Base-by-base conservation (phyloP, 139 green algal genomes). In the Auxenochlorella pyrenoidosa region DNA sequence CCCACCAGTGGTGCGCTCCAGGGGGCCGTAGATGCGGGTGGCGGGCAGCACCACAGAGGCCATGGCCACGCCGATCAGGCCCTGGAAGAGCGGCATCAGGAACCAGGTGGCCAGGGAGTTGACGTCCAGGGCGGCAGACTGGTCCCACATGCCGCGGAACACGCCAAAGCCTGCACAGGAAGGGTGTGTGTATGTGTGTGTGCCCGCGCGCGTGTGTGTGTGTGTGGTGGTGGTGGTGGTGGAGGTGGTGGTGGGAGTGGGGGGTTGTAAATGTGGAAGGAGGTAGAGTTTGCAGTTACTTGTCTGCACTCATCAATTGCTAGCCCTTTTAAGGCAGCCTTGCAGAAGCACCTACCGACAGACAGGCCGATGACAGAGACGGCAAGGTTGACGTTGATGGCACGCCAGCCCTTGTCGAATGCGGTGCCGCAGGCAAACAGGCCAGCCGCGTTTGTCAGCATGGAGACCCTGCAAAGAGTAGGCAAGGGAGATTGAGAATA, bases 1-100 rank as follows among this genome's bases (percentile, higher is more conserved):
- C 54, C 54, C 54, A 63, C 76, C 76, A 30, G 76, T 82, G 76
- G 76, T 82, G 44, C 76, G 76, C 76, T 82, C 76, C 44, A 82
- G 76, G 32, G 76, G 76, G 12, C 41, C 32, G 28, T 82, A 82
- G 32, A 82, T 68, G 76, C 76, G 44, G 30, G 76, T 82, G 44
- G 32, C 16, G 30, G 76, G 76, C 30, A 68, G 76, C 44, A 40
- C 47, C 1, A 66, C 76, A 65, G 47, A 43, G 72, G 40, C 70
- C 70, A 76, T 76, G 70, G 70, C 70, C 6, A 76, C 19, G 34
- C 70, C 70, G n/a, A 76, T 38, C 38, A 76, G 18, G 36, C 13
- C 34, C 36, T 82, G 76, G 32, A 82, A 43, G 12, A 82, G 76
- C 43, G 34, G 38, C 28, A 82, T 65, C 30, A 65, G 44, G 76